Base-by-base conservation (phyloP, 148 eudicot genomes). In the Persicaria tinctoria region DNA sequence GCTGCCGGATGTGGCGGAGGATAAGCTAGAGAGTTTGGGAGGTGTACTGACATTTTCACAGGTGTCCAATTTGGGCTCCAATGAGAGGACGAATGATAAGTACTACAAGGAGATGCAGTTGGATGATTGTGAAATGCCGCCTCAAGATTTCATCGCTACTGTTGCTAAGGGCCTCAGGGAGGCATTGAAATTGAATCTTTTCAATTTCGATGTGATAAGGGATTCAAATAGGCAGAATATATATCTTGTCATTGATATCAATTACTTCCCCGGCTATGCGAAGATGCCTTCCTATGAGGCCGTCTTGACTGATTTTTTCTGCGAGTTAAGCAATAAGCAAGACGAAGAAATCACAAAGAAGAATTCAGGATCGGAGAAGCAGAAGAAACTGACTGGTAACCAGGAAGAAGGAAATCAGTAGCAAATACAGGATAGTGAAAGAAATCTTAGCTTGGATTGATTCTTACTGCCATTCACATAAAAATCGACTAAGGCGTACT, bases 211-310 rank as follows among this genome's bases (percentile, higher is more conserved):
- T 72, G 83, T 91, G 45, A 91, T 91, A 59, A 86, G 96, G 80
- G 97, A 93, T 59, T 63, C 80, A 11, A 82, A 78, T 56, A 44
- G 80, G 17, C 90, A 86, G 62, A 89, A 89, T 79, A 75, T 87
- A 74, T 93, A 93, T 79, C 93, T 93, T 75, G 88, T 93, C 47
- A 86, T 93, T 49, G 98, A 91, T 70, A 93, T 93, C 50, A 93
- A 93, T 76, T 93, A 93, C 85, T 93, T 93, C 60, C 98, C 98
- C 4, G 98, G 98, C 41, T 93, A 89, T 77, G 96, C 96, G 0
- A 93, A 93, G 72, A 86, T 93, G 86, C 97, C 97, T 2, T 69
- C 82, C 6, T 93, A 90, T 75, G 96, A 89, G 80, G 66, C 73
- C 20, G 87, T 90, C 18, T 73, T 93, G 82, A 87, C 90, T 0